Percentiles rank a stretch among this genome's conserved stretches.
These are phyloP conservation scores for Helichrysum umbraculigerum DNA, from an alignment of 129 eudicot genomes.

Conservation along the genomic window DNA sequence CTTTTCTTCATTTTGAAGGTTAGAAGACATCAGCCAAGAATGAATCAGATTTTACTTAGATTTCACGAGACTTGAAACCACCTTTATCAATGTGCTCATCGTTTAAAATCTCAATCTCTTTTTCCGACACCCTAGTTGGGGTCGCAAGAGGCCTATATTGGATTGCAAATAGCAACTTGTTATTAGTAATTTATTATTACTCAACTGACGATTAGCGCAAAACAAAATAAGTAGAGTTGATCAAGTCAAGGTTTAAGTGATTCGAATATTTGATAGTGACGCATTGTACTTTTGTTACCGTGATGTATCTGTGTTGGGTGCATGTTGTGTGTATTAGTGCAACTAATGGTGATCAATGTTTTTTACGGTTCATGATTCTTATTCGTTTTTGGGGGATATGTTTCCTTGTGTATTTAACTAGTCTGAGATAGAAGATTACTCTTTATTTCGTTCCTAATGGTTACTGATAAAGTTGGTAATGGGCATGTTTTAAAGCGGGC, in stretches of 20 bases:
- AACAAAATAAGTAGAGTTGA: conserved; percentile 3
- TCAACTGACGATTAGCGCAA: neutral
- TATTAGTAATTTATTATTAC: neutral
- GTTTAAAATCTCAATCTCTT: neutral
- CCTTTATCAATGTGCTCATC: neutral
- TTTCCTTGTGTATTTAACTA: neutral
- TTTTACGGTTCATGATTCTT: neutral
- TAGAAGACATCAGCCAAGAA: conserved; percentile 75
- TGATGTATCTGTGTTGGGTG: neutral
- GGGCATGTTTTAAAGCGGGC: too few species aligned
- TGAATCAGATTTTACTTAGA: conserved; percentile 60
- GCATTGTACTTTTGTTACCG: conserved; percentile 7
- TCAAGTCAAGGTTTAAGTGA: neutral
- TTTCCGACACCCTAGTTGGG: neutral
- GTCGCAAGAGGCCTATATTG: neutral
- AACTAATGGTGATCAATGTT: neutral
- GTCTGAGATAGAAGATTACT: neutral
- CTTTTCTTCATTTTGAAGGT: conserved; percentile 43
- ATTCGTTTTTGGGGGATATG: neutral
- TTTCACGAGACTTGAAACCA: conserved; percentile 45
- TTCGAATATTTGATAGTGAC: neutral
- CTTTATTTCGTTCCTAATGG: too few species aligned
- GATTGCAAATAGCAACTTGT: neutral
- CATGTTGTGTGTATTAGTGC: conserved; percentile 1
- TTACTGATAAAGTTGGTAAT: too few species aligned